Conservation (phyloP, 2,329 filamentous ascomycete species). For the Scortechinia acanthostroma region DNA sequence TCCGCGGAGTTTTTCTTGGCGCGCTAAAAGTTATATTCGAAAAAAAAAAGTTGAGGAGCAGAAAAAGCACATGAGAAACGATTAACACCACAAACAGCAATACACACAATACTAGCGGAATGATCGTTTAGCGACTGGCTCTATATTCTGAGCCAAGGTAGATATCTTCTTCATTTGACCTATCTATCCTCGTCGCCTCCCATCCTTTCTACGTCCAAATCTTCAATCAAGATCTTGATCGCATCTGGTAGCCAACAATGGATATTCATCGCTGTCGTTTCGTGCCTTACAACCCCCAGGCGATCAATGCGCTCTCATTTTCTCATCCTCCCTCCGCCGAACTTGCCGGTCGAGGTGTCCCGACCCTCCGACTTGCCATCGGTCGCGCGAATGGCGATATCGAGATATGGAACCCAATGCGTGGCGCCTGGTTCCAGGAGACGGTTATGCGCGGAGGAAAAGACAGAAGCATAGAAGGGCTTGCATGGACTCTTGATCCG, state of each 20-base stretch:
- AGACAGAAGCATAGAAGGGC: constrained; percentile 61
- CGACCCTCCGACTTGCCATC: constrained; percentile 57
- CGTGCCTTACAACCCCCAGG: constrained; percentile 63
- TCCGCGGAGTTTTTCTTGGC: too few relatives aligned
- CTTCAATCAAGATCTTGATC: too few relatives aligned
- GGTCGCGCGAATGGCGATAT: constrained; percentile 70
- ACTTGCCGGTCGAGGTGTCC: constrained; percentile 25
- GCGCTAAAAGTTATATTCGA: background rate
- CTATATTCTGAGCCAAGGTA: too few relatives aligned
- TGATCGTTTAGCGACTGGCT: too few relatives aligned
- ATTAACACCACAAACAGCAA: too few relatives aligned
- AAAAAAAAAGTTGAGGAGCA: constrained; percentile 1
- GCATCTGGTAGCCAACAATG: too few relatives aligned
- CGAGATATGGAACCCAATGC: constrained; percentile 67
- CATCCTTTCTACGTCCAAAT: too few relatives aligned
- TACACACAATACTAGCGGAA: too few relatives aligned
- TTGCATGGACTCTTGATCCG: constrained; percentile 65
- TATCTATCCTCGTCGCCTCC: too few relatives aligned
- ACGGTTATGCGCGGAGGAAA: constrained; percentile 57
- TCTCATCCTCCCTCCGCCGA: constrained; percentile 43
- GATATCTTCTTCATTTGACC: too few relatives aligned
- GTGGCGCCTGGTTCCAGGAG: constrained; percentile 63
- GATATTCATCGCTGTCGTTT: constrained; percentile 72
- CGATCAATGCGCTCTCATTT: constrained; percentile 68
- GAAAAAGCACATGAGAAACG: too few relatives aligned